Conservation (phyloP, 2,329 filamentous ascomycete species). For the Stachybotrys chartarum region DNA sequence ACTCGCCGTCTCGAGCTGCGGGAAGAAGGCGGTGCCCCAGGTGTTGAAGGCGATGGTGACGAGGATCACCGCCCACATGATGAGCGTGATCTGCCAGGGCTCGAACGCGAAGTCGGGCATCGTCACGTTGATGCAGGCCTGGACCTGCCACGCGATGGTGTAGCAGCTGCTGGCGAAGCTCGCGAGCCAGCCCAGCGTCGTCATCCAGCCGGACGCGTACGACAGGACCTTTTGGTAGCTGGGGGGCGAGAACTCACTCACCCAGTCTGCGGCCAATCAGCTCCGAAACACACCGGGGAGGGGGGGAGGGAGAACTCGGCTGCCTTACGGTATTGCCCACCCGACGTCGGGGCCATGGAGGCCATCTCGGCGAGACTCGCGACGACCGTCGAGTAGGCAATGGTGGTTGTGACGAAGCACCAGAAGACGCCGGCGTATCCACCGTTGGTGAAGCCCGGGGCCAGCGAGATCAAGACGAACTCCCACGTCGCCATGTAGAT, state of each 20-base stretch:
- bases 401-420: slow-evolving; percentile 10
- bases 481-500: slow-evolving; percentile 18
- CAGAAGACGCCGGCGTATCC: slow-evolving; percentile 16
- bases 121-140: slow-evolving; percentile 5
- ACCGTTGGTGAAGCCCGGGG: slow-evolving; percentile 8
- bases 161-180: slow-evolving; percentile 6
- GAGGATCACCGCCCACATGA: slow-evolving; percentile 29
- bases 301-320: not conserved
- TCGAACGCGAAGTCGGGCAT: slow-evolving; percentile 6
- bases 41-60: slow-evolving; percentile 34
- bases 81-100: slow-evolving; percentile 19
- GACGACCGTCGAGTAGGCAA: slow-evolving; percentile 11
- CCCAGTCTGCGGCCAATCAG: slow-evolving; percentile 29
- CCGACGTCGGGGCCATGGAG: slow-evolving; percentile 36
- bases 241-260: slow-evolving; percentile 36
- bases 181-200: slow-evolving; percentile 30
- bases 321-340: slow-evolving; percentile 41
- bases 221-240: slow-evolving; percentile 39
- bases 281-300: not conserved
- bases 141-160: slow-evolving; percentile 4
- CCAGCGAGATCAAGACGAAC: slow-evolving; percentile 11
- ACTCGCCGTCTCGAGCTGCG: slow-evolving; percentile 30
- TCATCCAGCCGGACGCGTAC: slow-evolving; percentile 37
- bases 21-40: slow-evolving; percentile 18
- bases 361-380: slow-evolving; percentile 21